Evolutionary conservation across 495 filamentous ascomycete species (phyloP).

Genomic region (Hyaloscypha finlandica): DNA sequence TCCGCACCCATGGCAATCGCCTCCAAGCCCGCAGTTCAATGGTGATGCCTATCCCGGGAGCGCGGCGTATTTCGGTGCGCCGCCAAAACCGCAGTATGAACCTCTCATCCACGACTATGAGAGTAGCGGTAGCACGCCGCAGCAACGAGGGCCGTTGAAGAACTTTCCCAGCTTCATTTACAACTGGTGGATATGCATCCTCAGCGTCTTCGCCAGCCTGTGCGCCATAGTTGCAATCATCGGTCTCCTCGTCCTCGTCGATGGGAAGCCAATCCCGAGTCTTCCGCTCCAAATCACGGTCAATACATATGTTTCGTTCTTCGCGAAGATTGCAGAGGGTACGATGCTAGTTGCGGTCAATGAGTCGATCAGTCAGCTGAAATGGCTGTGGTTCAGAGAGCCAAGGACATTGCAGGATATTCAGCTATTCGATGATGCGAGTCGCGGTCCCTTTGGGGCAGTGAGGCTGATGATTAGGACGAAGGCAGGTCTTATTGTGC

Average conservation of each 20-base stretch:
- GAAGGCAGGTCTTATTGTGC: not conserved
- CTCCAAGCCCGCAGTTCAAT: not conserved
- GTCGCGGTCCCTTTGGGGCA: not conserved
- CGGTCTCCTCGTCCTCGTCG: not conserved
- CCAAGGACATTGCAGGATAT: not conserved
- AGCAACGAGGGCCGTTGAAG: not conserved
- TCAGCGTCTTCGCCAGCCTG: not conserved
- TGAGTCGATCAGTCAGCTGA: conserved; percentile 7
- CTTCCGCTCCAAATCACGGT: not conserved
- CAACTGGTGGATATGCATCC: conserved; percentile 4
- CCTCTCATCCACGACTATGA: not conserved
- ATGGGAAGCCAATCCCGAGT: not conserved
- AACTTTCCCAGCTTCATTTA: not conserved
- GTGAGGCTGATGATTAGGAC: conserved; percentile 4
- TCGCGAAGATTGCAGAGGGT: not conserved
- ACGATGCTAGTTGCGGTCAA: conserved; percentile 2
- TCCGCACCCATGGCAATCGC: not conserved
- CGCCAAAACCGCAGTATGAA: not conserved
- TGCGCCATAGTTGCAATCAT: not conserved
- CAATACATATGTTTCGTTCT: not conserved
- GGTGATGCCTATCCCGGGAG: not conserved
- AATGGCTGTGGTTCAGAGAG: conserved; percentile 6
- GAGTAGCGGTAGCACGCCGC: not conserved
- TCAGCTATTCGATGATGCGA: conserved; percentile 3
- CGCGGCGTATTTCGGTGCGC: not conserved